Evolutionary conservation across 768 basidiomycete species (phyloP), one percentile per base, ranked within the genome.

Genomic region (Panellus pusillus): DNA sequence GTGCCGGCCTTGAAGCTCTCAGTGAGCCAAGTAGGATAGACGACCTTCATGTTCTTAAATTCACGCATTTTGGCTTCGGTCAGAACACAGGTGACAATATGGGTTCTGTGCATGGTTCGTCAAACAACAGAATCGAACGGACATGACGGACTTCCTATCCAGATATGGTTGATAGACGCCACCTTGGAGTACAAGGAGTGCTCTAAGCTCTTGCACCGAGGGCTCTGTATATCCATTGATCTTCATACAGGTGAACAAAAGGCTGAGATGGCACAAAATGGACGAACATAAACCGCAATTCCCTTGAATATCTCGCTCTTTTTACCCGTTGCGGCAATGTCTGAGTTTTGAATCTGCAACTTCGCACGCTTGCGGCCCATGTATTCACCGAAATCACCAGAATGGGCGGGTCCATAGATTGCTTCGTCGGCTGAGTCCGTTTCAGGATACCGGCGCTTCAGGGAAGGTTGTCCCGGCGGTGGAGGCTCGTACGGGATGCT

Each of bases 291-390:
- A 44, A 98, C 84, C 0, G 86, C 74, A 27, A 95, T 60, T 0
- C 87, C 91, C 28, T 76, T 70, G 61, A 98, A 92, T 32, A 97
- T 80, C 52, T 74, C 66, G 37, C 75, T 78, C 35, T 70, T 70
- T 17, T 38, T 57, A 8, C 61, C 57, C 3, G 58, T 54, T 14
- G 58, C 61, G 17, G 46, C 66, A 18, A 80, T 64, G 19, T 72
- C 70, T 2, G 70, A 66, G 55, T 93, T 91, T 71, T 93, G 90
- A 5, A 92, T 83, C 61, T 89, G 90, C 44, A 98, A 68, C 68
- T 98, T 98, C 28, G 89, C 87, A 2, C 96, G 82, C 71, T 98
- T 98, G 55, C 93, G 78, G 2, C 77, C 70, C 91, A 97, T 93
- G 65, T 97, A 98, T 64, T 94, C 86, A 0, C 89, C 90, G 57